phyloP scores from a whole-genome alignment of 2,329 filamentous ascomycete genomes.

The Phialemonium atrogriseum region DNA sequence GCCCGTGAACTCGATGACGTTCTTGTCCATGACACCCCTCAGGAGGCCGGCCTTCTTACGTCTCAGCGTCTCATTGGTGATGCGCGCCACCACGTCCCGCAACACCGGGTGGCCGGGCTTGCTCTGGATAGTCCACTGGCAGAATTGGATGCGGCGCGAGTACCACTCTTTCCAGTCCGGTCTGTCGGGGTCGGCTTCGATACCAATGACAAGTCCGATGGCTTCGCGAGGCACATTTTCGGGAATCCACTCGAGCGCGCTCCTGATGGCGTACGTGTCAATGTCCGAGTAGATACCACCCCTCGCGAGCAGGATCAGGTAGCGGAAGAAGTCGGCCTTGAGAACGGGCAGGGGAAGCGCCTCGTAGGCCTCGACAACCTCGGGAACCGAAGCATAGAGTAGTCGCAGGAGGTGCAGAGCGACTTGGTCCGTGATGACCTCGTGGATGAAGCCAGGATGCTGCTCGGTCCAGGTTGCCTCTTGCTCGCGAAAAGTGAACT shows the following conservation, averaged over 20 bases:
- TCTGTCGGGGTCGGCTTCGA: slow-evolving; percentile 92
- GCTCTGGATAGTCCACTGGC: slow-evolving; percentile 96
- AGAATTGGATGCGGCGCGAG: slow-evolving; percentile 92
- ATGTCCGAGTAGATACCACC: slow-evolving; percentile 78
- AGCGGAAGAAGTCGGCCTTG: slow-evolving; percentile 73
- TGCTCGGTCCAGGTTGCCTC: slow-evolving; percentile 84
- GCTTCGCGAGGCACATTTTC: slow-evolving; percentile 64
- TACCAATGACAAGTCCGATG: slow-evolving; percentile 83
- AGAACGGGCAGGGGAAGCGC: slow-evolving; percentile 65
- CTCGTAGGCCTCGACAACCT: slow-evolving; percentile 69
- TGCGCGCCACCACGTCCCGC: slow-evolving; percentile 75
- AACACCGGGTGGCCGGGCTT: slow-evolving; percentile 93
- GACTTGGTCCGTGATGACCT: slow-evolving; percentile 89
- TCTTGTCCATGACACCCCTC: slow-evolving; percentile 51
- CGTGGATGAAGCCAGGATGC: slow-evolving; percentile 89
- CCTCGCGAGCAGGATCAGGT: slow-evolving; percentile 56
- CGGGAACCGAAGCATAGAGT: slow-evolving; percentile 75
- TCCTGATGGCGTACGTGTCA: slow-evolving; percentile 78
- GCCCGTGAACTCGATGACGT: slow-evolving; percentile 88
- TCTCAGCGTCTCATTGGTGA: slow-evolving; percentile 72
- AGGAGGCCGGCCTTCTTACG: slow-evolving; percentile 63
- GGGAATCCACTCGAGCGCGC: slow-evolving; percentile 83
- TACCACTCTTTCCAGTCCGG: slow-evolving; percentile 95
- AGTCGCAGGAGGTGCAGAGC: slow-evolving; percentile 74
- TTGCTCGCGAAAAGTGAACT: slow-evolving; percentile 73